phyloP scores from a whole-genome alignment of 2,329 filamentous ascomycete genomes.

The Diaporthe australafricana region DNA sequence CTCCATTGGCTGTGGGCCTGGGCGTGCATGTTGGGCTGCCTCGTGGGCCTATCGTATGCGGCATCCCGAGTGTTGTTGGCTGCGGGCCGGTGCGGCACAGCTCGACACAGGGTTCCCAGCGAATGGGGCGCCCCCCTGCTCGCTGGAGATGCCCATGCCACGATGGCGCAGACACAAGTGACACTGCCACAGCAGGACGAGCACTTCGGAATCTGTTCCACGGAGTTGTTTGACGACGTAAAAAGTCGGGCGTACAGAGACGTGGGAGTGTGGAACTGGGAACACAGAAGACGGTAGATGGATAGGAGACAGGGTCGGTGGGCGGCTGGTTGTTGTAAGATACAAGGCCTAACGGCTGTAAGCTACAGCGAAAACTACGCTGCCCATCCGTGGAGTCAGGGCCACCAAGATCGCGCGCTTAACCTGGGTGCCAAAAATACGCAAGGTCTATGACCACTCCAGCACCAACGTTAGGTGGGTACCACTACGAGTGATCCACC shows the following conservation, averaged over 20 bases:
- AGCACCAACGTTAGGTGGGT: not conserved
- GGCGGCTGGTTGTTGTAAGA: not conserved
- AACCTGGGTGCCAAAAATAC: conserved; percentile 2
- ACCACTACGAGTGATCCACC: not conserved
- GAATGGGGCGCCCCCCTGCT: not conserved
- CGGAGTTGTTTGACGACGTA: not conserved
- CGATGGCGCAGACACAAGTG: conserved; percentile 2
- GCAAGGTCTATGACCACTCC: conserved; percentile 19
- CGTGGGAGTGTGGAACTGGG: not conserved
- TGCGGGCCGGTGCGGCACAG: conserved; percentile 15
- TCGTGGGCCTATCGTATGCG: conserved; percentile 20
- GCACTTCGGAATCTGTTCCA: not conserved
- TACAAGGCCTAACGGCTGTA: not conserved
- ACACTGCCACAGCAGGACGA: not conserved
- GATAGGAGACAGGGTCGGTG: not conserved
- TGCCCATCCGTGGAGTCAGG: not conserved
- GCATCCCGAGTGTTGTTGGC: conserved; percentile 22
- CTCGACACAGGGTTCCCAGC: not conserved
- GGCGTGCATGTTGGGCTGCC: conserved; percentile 3
- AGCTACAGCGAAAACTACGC: not conserved
- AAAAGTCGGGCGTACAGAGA: not conserved
- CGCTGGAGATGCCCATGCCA: not conserved
- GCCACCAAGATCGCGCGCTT: not conserved
- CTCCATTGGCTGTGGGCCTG: conserved; percentile 5
- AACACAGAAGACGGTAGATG: fast-evolving